A percentile compares a stretch with the other conserved stretches of the same genome.
Evolutionary conservation across 495 filamentous ascomycete species (phyloP).

Genomic region (Chaetomium fimeti): DNA sequence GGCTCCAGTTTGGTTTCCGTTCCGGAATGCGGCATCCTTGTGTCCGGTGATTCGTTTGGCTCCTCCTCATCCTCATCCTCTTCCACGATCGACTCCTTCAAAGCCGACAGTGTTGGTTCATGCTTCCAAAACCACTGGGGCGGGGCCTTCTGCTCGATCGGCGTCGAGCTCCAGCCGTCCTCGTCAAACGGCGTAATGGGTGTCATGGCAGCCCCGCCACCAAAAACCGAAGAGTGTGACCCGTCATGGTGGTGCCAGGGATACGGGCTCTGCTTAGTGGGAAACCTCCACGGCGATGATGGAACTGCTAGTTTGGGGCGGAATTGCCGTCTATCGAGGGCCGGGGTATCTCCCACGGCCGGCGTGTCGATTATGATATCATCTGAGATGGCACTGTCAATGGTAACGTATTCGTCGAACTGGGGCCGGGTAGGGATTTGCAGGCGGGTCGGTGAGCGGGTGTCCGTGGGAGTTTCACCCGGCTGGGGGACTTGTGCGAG

Average conservation of each 20-base stretch:
- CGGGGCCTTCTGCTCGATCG: constrained; percentile 23
- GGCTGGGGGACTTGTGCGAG: constrained; percentile 7
- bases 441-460: constrained; percentile 22
- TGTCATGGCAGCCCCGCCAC: constrained; percentile 30
- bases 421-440: constrained; percentile 19
- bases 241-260: constrained; percentile 24
- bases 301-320: constrained; percentile 24
- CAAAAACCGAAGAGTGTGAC: constrained; percentile 28
- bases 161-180: constrained; percentile 20
- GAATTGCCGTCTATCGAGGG: neutral
- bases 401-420: constrained; percentile 13
- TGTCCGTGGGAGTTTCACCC: constrained; percentile 5
- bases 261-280: constrained; percentile 25
- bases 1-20: neutral
- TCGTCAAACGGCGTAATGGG: constrained; percentile 36
- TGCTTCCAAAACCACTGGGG: constrained; percentile 26
- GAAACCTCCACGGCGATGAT: constrained; percentile 28
- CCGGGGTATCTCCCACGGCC: neutral
- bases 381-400: constrained; percentile 26
- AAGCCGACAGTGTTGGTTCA: constrained; percentile 20
- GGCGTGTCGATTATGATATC: constrained; percentile 27
- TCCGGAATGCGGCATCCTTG: neutral
- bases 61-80: constrained; percentile 24
- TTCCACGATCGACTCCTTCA: constrained; percentile 15
- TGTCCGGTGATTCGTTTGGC: neutral